A percentile compares a stretch with the other conserved stretches of the same genome.
These are phyloP conservation scores for Amanita molliuscula DNA, from an alignment of 768 basidiomycete species.

Conservation along the genomic window DNA sequence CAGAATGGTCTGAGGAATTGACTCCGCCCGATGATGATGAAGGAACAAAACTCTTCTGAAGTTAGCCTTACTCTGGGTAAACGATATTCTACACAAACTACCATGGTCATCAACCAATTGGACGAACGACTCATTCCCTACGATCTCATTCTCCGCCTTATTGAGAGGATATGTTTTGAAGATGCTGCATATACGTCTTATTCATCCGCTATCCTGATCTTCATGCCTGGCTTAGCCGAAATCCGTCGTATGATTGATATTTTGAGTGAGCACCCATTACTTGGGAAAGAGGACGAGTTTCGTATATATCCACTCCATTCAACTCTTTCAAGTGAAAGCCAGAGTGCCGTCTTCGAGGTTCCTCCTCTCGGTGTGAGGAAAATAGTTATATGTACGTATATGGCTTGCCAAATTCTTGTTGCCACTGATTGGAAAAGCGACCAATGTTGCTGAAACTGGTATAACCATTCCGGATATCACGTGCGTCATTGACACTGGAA, in stretches of 20 bases:
- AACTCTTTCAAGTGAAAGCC: slow-evolving; percentile 84
- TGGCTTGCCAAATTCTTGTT: neutral
- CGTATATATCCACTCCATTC: slow-evolving; percentile 84
- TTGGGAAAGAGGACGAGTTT: slow-evolving; percentile 57
- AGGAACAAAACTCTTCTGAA: slow-evolving; percentile 33
- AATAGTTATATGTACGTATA: slow-evolving; percentile 77
- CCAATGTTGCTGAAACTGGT: slow-evolving; percentile 94
- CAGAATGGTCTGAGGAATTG: slow-evolving; percentile 77
- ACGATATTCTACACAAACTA: slow-evolving; percentile 70
- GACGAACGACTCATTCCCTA: slow-evolving; percentile 88
- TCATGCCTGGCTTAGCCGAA: slow-evolving; percentile 92
- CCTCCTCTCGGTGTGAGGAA: slow-evolving; percentile 77
- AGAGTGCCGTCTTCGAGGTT: slow-evolving; percentile 83
- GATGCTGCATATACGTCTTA: slow-evolving; percentile 38
- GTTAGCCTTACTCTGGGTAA: slow-evolving; percentile 51
- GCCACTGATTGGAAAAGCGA: slow-evolving; percentile 37
- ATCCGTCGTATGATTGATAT: slow-evolving; percentile 84
- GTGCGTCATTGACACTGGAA: slow-evolving; percentile 90
- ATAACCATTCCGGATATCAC: slow-evolving; percentile 98
- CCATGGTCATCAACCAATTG: slow-evolving; percentile 70
- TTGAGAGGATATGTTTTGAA: slow-evolving; percentile 78
- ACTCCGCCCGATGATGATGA: slow-evolving; percentile 58
- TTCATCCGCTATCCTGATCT: slow-evolving; percentile 79
- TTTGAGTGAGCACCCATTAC: slow-evolving; percentile 61
- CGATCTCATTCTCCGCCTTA: slow-evolving; percentile 74